Evolutionary conservation across 2,329 filamentous ascomycete species (phyloP), one percentile per base, ranked within the genome.

Genomic region (Fusarium sp.): DNA sequence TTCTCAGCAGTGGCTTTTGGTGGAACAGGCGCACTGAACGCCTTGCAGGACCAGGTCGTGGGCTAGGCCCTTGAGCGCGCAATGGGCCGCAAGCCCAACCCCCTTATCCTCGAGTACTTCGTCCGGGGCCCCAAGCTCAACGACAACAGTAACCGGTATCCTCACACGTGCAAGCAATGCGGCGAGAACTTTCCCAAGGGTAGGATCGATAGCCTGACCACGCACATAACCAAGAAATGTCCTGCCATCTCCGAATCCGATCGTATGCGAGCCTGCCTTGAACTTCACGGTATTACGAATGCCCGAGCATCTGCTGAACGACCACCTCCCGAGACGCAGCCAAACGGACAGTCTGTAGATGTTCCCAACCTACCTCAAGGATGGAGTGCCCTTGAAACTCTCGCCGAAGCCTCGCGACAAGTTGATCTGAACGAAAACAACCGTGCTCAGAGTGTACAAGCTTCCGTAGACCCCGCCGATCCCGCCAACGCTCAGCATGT

Each of bases 151-250:
- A 97, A 97, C 80, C 90, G 94, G 62, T 98, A 98, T 78, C 91
- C 93, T 74, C 93, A 97, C 78, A 96, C 92, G 15, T 97, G 94
- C 87, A 95, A 92, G 80, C 87, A 90, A 71, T 97, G 94, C 79
- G 93, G 93, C 72, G 92, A 96, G 81, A 91, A 92, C 80, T 97
- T 97, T 69, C 92, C 93, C 69, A 97, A 97, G 78, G 94, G 94
- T 66, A 90, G 94, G 67, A 91, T 93, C 76, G 94, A 98, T 77
- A 93, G 89, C 74, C 82, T 98, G 65, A 92, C 90, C 45, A 90
- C 87, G 67, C 94, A 98, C 77, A 86, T 97, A 59, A 91, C 93
- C 56, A 96, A 94, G 79, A 94, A 92, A 84, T 98, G 94, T 78
- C 92, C 92, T 43, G 92, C 91, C 57, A 90, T 97, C 55, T 88